Conservation (phyloP, 2,329 filamentous ascomycete species). For the Scopulariopsis brevicaulis region DNA sequence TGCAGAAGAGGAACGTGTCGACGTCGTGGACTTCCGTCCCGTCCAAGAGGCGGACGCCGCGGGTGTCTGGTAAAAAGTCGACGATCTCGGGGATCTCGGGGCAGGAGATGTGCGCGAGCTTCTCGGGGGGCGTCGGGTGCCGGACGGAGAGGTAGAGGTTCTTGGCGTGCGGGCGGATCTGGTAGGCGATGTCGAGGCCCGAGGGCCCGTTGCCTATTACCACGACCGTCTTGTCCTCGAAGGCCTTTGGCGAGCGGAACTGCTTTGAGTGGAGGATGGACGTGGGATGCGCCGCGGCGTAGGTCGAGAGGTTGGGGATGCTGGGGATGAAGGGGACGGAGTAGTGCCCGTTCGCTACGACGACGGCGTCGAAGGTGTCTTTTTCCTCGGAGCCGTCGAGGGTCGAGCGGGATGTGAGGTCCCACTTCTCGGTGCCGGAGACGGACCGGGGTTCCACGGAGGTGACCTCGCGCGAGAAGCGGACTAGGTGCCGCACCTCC, state of each 20-base stretch:
- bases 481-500: conserved; percentile 55
- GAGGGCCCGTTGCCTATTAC: conserved; percentile 79
- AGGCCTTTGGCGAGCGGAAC: conserved; percentile 57
- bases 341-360: conserved; percentile 69
- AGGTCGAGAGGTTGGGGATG: conserved; percentile 46
- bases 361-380: conserved; percentile 59
- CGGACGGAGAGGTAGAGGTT: conserved; percentile 51
- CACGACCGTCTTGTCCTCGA: conserved; percentile 60
- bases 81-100: conserved; percentile 47
- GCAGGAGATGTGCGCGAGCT: conserved; percentile 30
- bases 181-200: conserved; percentile 69
- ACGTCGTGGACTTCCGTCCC: conserved; percentile 54
- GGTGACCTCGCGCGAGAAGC: conserved; percentile 60
- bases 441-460: conserved; percentile 29
- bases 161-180: conserved; percentile 53
- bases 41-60: conserved; percentile 55
- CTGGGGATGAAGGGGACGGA: conserved; percentile 55
- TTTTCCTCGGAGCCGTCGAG: conserved; percentile 23
- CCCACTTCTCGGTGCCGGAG: conserved; percentile 42
- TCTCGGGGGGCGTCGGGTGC: conserved; percentile 32
- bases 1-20: conserved; percentile 76
- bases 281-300: conserved; percentile 46
- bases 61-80: conserved; percentile 38
- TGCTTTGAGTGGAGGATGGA: conserved; percentile 66
- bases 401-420: conserved; percentile 41